Evolutionary conservation across 495 filamentous ascomycete species (phyloP).

Genomic region (Rhizodiscina lignyota): DNA sequence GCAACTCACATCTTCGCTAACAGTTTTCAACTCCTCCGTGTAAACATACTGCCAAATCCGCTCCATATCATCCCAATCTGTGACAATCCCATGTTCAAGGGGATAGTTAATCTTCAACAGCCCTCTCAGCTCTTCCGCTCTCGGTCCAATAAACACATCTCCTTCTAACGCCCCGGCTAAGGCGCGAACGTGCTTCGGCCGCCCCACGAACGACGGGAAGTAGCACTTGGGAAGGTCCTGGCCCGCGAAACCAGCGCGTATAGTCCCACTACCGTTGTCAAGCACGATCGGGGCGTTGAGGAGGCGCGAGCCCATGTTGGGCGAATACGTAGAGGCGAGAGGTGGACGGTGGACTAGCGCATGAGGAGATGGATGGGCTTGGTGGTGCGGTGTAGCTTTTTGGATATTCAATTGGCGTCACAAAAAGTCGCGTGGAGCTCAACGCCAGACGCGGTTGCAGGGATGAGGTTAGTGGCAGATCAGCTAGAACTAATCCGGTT

Average conservation of each 20-base stretch:
- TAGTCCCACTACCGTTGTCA: slow-evolving; percentile 97
- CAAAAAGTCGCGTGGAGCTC: no score
- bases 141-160: slow-evolving; percentile 90
- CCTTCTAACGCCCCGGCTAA: slow-evolving; percentile 92
- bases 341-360: no score
- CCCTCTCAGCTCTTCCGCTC: slow-evolving; percentile 82
- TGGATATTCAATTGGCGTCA: no score
- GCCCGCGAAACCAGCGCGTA: slow-evolving; percentile 91
- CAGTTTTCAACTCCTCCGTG: slow-evolving; percentile 72
- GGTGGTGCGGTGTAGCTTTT: no score
- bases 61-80: slow-evolving; percentile 99
- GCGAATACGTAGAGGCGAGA: not conserved
- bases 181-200: slow-evolving; percentile 92
- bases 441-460: no score
- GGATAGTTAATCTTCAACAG: slow-evolving; percentile 91
- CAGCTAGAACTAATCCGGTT: no score
- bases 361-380: no score
- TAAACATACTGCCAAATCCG: slow-evolving; percentile 91
- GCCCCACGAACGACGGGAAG: slow-evolving; percentile 95
- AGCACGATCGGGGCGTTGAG: slow-evolving; percentile 97
- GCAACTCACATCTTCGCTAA: slow-evolving; percentile 69
- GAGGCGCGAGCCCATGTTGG: slow-evolving; percentile 26
- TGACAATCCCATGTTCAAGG: slow-evolving; percentile 94
- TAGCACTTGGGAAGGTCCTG: slow-evolving; percentile 90
- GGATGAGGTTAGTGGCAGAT: no score